These are phyloP conservation scores for Picea abies DNA, from an alignment of 83 land plant genomes.

Conservation along the genomic window DNA sequence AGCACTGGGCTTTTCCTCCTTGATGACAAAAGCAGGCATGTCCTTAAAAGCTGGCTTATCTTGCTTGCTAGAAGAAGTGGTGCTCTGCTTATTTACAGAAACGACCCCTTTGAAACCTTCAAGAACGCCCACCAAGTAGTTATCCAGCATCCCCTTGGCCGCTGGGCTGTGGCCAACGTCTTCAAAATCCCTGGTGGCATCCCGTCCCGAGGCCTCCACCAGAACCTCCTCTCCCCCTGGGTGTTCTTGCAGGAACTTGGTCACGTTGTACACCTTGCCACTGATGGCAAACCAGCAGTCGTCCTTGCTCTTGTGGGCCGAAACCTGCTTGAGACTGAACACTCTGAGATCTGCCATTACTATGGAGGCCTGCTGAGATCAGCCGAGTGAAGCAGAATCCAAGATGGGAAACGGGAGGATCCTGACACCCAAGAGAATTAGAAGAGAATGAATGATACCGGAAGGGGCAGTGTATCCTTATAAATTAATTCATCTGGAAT, in stretches of 20 bases:
- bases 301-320: slow-evolving; percentile 11
- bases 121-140: slow-evolving; percentile 14
- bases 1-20: slow-evolving; percentile 6
- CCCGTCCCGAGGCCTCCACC: slow-evolving; percentile 13
- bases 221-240: slow-evolving; percentile 26
- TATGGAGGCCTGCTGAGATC: too few species aligned
- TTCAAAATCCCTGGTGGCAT: slow-evolving; percentile 19
- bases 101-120: slow-evolving; percentile 1
- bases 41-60: slow-evolving; percentile 6
- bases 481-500: too few species aligned
- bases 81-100: background rate
- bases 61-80: background rate
- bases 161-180: slow-evolving; percentile 18
- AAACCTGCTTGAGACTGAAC: slow-evolving; percentile 10
- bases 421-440: too few species aligned
- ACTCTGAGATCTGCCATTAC: slow-evolving; percentile 10
- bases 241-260: slow-evolving; percentile 23
- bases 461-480: too few species aligned
- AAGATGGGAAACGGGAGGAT: too few species aligned
- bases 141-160: slow-evolving; percentile 6
- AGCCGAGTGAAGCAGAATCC: too few species aligned
- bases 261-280: slow-evolving; percentile 21
- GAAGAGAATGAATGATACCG: too few species aligned
- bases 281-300: slow-evolving; percentile 21
- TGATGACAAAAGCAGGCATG: slow-evolving; percentile 13